Evolutionary conservation across 2,329 filamentous ascomycete genomes (phyloP), one percentile per base, ranked within the genome.

Genomic region (Sporothrix pseudoabietina): DNA sequence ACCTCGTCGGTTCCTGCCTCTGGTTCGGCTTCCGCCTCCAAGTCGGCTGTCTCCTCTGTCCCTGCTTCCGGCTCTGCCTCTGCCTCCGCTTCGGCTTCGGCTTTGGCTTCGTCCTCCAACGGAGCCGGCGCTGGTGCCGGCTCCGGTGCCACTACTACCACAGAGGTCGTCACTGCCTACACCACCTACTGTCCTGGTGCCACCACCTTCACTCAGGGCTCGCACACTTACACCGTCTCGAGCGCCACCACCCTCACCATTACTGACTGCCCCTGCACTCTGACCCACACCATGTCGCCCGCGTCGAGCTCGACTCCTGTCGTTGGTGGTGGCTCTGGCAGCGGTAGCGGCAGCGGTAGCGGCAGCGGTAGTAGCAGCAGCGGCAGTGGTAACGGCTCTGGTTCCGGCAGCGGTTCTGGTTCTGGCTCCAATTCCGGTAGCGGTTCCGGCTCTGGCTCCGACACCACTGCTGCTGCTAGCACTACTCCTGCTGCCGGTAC

Each of bases 221-320:
- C 72, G 32, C 59, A 71, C 55, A 74, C 72, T 41, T 74, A 74
- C 72, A 74, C 72, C 5, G 59, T 74, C 3, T 47, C 72, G 26
- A 54, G 52, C 47, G 82, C 90, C 80, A 90, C 89, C 80, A 90
- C 88, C 80, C 80, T 88, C 74, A 88, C 85, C 77, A 84, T 90
- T 66, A 88, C 88, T 78, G 85, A 91, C 86, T 91, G 90, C 86
- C 87, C 89, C 78, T 92, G 89, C 89, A 92, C 88, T 79, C 80
- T 89, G 83, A 86, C 85, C 83, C 72, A 73, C 69, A 71, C 72
- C 19, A 54, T 72, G 19, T 57, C 65, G 22, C 35, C 63, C 44
- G 44, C 14, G 3, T 19, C 61, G n/a, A 57, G 55, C 69, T 47
- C 54, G n/a, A 55, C 59, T 7, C 12, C 49, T 10, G 41, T 41